Conservation (phyloP, 257 asterid genomes). For the Paulownia fortunei region DNA sequence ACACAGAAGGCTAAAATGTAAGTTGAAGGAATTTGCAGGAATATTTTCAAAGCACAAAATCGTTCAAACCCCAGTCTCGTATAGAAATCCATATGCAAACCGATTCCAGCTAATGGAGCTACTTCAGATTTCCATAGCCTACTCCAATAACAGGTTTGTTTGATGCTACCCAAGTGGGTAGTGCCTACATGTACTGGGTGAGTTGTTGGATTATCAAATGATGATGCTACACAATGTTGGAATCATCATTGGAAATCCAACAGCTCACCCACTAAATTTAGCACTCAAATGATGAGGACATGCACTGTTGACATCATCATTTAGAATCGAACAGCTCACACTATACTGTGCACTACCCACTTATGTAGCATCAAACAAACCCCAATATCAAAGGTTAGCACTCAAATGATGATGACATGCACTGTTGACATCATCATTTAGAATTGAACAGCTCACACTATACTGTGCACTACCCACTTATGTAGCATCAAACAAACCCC, state of each 20-base stretch:
- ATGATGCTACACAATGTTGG: constrained; percentile 9
- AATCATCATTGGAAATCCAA: not conserved
- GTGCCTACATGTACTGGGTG: constrained; percentile 12
- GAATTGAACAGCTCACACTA: not conserved
- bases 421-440: not conserved
- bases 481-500: not conserved
- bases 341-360: constrained; percentile 5
- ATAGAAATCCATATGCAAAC: not conserved
- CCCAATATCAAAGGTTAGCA: not conserved
- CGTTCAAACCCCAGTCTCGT: not conserved
- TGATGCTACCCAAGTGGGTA: constrained; percentile 9
- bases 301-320: not conserved
- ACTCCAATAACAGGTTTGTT: not conserved
- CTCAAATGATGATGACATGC: constrained; percentile 13
- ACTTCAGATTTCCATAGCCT: constrained; percentile 22
- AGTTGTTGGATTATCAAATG: constrained; percentile 25
- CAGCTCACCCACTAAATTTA: constrained; percentile 1
- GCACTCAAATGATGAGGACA: constrained; percentile 16
- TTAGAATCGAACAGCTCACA: not conserved
- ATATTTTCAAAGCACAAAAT: not conserved
- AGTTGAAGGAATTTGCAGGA: constrained; percentile 4
- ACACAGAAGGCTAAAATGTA: not conserved
- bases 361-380: not conserved
- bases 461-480: constrained; percentile 4
- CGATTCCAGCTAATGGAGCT: constrained; percentile 27